These are phyloP conservation scores for Clonostachys rhizophaga DNA, from an alignment of 2,329 filamentous ascomycete species.

Conservation along the genomic window DNA sequence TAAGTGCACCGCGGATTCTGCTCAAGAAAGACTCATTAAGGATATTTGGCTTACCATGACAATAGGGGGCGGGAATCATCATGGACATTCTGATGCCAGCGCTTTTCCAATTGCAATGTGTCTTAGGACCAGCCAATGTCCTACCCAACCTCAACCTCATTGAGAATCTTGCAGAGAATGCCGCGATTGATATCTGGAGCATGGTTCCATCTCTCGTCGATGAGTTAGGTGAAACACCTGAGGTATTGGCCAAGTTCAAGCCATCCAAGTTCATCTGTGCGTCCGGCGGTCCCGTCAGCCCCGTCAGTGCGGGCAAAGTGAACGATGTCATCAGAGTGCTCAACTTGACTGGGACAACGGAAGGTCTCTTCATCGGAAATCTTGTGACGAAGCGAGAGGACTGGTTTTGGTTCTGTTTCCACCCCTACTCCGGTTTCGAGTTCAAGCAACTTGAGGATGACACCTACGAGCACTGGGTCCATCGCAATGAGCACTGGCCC, in stretches of 20 bases:
- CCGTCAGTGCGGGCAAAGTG: constrained; percentile 15
- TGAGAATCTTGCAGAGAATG: constrained; percentile 20
- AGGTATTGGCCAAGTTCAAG: constrained; percentile 20
- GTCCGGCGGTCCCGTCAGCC: constrained; percentile 24
- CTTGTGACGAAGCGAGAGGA: constrained; percentile 15
- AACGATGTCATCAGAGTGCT: constrained; percentile 22
- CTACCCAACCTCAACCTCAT: constrained; percentile 27
- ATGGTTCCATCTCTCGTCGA: constrained; percentile 28
- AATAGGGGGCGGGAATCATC: constrained; percentile 30
- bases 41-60: not conserved
- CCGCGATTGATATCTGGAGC: constrained; percentile 28
- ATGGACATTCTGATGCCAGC: constrained; percentile 32
- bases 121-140: constrained; percentile 25
- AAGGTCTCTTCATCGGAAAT: constrained; percentile 25
- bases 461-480: constrained; percentile 23
- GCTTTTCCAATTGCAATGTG: constrained; percentile 23
- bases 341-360: constrained; percentile 25
- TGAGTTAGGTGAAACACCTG: constrained; percentile 21
- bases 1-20: constrained; percentile 7
- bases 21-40: not conserved
- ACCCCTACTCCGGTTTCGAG: constrained; percentile 24
- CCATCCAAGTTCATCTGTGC: constrained; percentile 26
- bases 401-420: constrained; percentile 24
- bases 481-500: constrained; percentile 9
- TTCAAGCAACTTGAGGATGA: constrained; percentile 20